Evolutionary conservation across 2,329 filamentous ascomycete species (phyloP).

Genomic region (Ophiocordyceps australis): DNA sequence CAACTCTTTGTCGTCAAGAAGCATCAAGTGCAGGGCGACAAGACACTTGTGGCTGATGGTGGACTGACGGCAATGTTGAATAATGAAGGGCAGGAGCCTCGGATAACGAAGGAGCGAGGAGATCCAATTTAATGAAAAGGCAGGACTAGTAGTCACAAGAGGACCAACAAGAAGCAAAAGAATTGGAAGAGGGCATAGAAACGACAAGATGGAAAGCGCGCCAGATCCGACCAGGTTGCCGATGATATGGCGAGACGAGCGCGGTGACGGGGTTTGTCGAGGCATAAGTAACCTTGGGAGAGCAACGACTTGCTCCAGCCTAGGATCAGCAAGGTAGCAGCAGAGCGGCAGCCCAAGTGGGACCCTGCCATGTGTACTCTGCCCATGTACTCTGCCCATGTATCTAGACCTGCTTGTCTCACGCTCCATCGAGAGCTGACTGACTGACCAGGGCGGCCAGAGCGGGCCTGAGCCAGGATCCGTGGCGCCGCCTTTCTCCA

Average conservation of each 20-base stretch:
- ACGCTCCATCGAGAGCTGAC: slow-evolving; percentile 32
- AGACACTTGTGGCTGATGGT: too few relatives aligned
- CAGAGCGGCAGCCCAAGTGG: slow-evolving; percentile 6
- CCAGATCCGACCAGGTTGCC: slow-evolving; percentile 26
- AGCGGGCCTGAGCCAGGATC: slow-evolving; percentile 5
- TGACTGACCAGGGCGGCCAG: slow-evolving; percentile 18
- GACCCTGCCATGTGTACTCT: slow-evolving; percentile 4
- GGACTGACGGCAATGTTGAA: too few relatives aligned
- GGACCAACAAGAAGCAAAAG: slow-evolving; percentile 6
- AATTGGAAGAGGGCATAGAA: slow-evolving; percentile 26
- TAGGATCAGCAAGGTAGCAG: slow-evolving; percentile 16
- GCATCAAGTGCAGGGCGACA: too few relatives aligned
- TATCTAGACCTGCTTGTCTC: too few relatives aligned
- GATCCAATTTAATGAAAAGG: too few relatives aligned
- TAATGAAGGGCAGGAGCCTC: too few relatives aligned
- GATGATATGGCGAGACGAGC: slow-evolving; percentile 25
- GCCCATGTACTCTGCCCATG: too few relatives aligned
- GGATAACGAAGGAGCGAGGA: neutral
- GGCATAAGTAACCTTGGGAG: slow-evolving; percentile 26
- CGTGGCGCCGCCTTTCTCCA: slow-evolving; percentile 3
- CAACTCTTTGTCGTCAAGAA: too few relatives aligned
- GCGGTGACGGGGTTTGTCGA: slow-evolving; percentile 23
- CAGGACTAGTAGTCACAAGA: slow-evolving; percentile 22
- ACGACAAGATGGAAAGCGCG: slow-evolving; percentile 19
- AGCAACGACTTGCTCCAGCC: too few relatives aligned